Percentiles rank a stretch among this genome's conserved stretches.
These are phyloP conservation scores for Penicillium flavigenum DNA, from an alignment of 495 filamentous ascomycete species.

Conservation along the genomic window DNA sequence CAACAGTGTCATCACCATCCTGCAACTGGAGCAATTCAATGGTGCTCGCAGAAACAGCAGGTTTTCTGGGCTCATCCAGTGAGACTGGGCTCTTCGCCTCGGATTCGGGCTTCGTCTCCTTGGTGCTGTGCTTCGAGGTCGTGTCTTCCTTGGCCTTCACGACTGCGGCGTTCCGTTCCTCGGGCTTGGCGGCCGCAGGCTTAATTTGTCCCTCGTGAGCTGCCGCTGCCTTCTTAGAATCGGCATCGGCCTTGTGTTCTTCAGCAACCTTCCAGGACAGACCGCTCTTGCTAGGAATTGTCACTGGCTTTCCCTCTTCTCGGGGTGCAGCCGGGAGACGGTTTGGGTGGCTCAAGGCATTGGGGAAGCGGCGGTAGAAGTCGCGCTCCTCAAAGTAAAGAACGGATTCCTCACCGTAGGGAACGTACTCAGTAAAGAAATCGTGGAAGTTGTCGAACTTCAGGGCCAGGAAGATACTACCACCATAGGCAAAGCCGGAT, in stretches of 20 bases:
- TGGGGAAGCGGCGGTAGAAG: slow-evolving; percentile 87
- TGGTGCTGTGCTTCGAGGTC: slow-evolving; percentile 30
- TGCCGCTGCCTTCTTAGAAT: slow-evolving; percentile 42
- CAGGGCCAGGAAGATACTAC: slow-evolving; percentile 86
- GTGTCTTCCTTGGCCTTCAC: slow-evolving; percentile 46
- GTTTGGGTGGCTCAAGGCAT: slow-evolving; percentile 55
- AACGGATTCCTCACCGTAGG: slow-evolving; percentile 90
- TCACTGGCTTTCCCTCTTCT: slow-evolving; percentile 70
- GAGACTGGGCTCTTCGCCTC: slow-evolving; percentile 35
- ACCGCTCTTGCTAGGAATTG: slow-evolving; percentile 80
- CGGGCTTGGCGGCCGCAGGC: slow-evolving; percentile 34
- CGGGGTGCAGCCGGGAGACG: slow-evolving; percentile 43
- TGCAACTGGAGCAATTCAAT: slow-evolving; percentile 73
- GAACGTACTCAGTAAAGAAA: slow-evolving; percentile 97
- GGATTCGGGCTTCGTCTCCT: slow-evolving; percentile 33
- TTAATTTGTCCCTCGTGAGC: slow-evolving; percentile 37
- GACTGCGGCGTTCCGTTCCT: slow-evolving; percentile 38
- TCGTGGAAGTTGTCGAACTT: slow-evolving; percentile 98
- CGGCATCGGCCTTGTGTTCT: slow-evolving; percentile 45
- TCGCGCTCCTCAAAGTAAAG: slow-evolving; percentile 97
- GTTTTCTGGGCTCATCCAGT: slow-evolving; percentile 34
- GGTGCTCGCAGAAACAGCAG: slow-evolving; percentile 51
- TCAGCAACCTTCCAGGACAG: slow-evolving; percentile 78
- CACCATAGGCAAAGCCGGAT: slow-evolving; percentile 73
- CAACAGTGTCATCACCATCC: slow-evolving; percentile 76